phyloP scores from a whole-genome alignment of 2,329 filamentous ascomycete species.

The Epichloe hybrida region DNA sequence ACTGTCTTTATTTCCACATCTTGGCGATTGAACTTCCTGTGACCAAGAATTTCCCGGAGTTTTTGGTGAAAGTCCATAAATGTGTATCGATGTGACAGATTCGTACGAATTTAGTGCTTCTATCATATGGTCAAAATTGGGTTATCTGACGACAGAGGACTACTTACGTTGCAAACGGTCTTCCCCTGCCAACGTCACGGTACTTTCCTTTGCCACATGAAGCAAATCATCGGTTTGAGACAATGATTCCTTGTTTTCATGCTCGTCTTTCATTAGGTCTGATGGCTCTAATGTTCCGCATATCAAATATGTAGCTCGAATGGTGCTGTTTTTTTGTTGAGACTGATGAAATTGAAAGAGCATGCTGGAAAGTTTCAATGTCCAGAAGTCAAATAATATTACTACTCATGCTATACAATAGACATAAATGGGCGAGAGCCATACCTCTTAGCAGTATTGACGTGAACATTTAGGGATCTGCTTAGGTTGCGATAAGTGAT shows the following conservation, averaged over 20 bases:
- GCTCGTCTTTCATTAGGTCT: conserved; percentile 21
- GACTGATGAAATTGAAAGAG: conserved; percentile 75
- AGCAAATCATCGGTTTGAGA: background rate
- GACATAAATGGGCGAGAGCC: background rate
- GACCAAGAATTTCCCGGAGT: background rate
- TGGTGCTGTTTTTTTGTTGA: conserved; percentile 59
- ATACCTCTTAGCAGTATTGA: conserved; percentile 80
- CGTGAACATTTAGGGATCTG: conserved; percentile 68
- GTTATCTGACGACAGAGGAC: background rate
- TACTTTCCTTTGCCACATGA: conserved; percentile 12
- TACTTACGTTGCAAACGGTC: conserved; percentile 53
- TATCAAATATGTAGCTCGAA: conserved; percentile 90
- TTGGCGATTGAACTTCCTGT: background rate
- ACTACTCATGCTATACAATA: background rate
- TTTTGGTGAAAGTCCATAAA: conserved; percentile 55
- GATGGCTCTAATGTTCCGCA: conserved; percentile 41
- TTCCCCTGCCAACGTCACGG: conserved; percentile 56
- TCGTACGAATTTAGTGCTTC: conserved; percentile 56
- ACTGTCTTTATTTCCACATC: background rate
- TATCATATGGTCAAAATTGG: conserved; percentile 20
- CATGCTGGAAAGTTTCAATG: conserved; percentile 42
- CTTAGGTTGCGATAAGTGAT: conserved; percentile 80
- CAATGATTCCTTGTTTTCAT: conserved; percentile 55
- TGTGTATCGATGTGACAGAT: conserved; percentile 63
- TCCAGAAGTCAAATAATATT: background rate